phyloP scores from a whole-genome alignment of 164 flowering plant species.

The Tetracentron sinense region DNA sequence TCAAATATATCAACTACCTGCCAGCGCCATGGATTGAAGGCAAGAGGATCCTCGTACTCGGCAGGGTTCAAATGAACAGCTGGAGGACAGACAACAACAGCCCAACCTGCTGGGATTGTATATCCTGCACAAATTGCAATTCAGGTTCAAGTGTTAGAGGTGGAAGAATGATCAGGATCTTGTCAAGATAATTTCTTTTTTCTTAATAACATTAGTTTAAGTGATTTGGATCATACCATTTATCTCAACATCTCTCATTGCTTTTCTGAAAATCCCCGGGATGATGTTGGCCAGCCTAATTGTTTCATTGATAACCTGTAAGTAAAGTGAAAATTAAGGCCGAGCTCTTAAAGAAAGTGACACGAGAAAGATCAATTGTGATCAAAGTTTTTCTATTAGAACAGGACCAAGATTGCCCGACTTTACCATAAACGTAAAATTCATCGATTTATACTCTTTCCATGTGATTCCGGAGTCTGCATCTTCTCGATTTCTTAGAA shows the following conservation, averaged over 20 bases:
- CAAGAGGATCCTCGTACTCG: conserved; percentile 13
- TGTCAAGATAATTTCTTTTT: too few relatives aligned
- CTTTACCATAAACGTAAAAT: conserved; percentile 9
- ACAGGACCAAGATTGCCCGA: background rate
- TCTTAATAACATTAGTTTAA: background rate
- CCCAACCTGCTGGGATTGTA: conserved; percentile 18
- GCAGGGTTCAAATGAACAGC: conserved; percentile 13
- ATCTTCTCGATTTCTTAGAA: conserved; percentile 1
- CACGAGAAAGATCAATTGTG: background rate
- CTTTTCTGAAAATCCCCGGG: conserved; percentile 17
- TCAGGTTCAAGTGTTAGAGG: background rate
- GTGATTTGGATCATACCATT: conserved; percentile 9
- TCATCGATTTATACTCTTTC: conserved; percentile 7
- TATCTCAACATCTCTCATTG: conserved; percentile 5
- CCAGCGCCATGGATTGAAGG: conserved; percentile 21
- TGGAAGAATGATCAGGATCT: background rate
- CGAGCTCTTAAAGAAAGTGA: background rate
- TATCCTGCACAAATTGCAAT: conserved; percentile 5
- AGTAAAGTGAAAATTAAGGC: background rate
- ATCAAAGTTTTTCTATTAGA: too few relatives aligned
- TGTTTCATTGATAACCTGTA: conserved; percentile 5
- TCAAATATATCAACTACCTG: conserved; percentile 7
- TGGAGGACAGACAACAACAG: conserved; percentile 10
- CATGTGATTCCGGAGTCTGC: background rate
- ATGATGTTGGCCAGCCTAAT: conserved; percentile 9